Evolutionary conservation across 805 yeast genomes (phyloP).

Genomic region (Teunomyces atbi): DNA sequence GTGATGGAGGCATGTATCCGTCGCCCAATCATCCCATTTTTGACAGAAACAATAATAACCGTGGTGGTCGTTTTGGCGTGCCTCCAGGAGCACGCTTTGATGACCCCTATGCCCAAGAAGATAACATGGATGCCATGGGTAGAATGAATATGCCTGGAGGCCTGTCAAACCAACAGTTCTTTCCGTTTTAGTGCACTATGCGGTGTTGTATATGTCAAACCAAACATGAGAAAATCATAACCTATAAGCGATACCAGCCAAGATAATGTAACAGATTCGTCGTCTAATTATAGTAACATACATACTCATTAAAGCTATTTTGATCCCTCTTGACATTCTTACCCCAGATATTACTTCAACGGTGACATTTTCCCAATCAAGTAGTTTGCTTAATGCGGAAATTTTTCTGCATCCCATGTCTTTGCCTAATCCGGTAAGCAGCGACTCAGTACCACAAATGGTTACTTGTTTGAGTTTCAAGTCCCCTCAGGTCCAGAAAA

Average conservation of each 20-base stretch:
- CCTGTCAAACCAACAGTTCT: neutral
- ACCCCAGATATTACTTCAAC: neutral
- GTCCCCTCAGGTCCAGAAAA: neutral
- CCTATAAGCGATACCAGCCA: neutral
- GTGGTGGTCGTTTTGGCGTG: slow-evolving; percentile 23
- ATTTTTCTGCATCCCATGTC: neutral
- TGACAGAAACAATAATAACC: slow-evolving; percentile 12
- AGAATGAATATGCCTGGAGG: slow-evolving; percentile 23
- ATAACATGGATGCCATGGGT: slow-evolving; percentile 44
- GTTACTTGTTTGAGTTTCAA: neutral
- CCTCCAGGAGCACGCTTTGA: slow-evolving; percentile 53
- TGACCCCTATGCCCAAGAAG: slow-evolving; percentile 46
- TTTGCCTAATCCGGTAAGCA: slow-evolving; percentile 1
- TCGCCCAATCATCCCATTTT: slow-evolving; percentile 53
- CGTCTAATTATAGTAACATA: neutral
- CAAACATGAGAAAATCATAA: neutral
- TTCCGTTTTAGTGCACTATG: neutral
- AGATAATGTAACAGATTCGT: neutral
- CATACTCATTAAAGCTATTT: neutral
- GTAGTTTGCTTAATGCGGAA: slow-evolving; percentile 1
- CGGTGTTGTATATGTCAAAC: neutral
- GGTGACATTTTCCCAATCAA: neutral
- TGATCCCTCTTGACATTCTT: neutral
- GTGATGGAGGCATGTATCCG: slow-evolving; percentile 57
- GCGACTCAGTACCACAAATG: neutral